phyloP scores from a whole-genome alignment of 2,329 filamentous ascomycete species.

The Colletotrichum tropicale region DNA sequence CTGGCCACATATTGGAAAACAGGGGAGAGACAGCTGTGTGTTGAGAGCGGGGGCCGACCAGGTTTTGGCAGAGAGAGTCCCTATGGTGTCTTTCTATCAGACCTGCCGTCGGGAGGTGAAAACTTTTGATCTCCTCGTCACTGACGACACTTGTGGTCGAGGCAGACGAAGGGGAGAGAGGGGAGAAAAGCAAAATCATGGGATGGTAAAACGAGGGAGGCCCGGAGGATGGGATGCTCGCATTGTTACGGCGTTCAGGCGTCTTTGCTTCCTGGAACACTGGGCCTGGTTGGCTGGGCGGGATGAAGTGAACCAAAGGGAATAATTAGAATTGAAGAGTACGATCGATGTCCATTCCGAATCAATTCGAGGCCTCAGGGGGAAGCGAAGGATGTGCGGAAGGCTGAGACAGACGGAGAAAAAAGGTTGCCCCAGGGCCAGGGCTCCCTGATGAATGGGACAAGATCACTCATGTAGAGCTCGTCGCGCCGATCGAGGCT shows the following conservation, averaged over 20 bases:
- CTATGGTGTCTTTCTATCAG: neutral
- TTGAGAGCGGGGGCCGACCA: neutral
- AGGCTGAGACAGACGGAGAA: neutral
- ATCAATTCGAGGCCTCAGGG: neutral
- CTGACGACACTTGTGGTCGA: slow-evolving; percentile 16
- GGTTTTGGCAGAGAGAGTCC: slow-evolving; percentile 7
- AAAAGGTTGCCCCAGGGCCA: neutral
- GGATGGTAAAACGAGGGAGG: neutral
- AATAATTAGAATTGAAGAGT: slow-evolving; percentile 20
- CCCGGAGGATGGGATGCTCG: slow-evolving; percentile 13
- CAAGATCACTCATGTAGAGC: neutral
- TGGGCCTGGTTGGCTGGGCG: slow-evolving; percentile 21
- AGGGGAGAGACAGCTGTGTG: neutral
- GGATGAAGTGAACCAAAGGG: slow-evolving; percentile 17
- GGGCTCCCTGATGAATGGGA: neutral
- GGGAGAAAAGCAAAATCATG: neutral
- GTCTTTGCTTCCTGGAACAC: slow-evolving; percentile 22
- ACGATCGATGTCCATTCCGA: slow-evolving; percentile 3
- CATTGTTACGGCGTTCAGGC: slow-evolving; percentile 23
- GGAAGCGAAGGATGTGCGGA: neutral
- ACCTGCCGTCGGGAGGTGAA: neutral
- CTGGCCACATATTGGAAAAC: neutral
- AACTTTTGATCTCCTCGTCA: neutral
- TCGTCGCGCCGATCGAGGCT: neutral
- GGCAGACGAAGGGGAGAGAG: neutral